Conservation (phyloP, 2,329 filamentous ascomycete species). For the Cercospora sojina region DNA sequence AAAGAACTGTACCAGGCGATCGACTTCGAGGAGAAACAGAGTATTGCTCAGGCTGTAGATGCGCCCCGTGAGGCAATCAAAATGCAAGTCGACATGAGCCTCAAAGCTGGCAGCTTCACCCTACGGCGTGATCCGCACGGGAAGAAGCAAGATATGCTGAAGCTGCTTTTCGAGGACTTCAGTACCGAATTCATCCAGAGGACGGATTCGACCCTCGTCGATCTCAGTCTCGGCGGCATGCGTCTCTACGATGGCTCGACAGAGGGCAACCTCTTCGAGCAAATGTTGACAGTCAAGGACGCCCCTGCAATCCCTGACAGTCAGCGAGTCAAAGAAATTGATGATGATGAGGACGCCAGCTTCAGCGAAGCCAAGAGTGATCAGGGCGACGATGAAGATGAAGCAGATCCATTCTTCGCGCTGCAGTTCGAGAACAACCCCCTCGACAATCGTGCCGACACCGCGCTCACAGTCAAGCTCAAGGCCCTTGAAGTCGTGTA, state of each 20-base stretch:
- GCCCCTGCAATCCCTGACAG: conserved; percentile 60
- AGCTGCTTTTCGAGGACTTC: conserved; percentile 91
- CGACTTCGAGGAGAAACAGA: conserved; percentile 96
- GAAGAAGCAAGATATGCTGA: conserved; percentile 76
- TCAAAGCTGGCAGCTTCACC: conserved; percentile 96
- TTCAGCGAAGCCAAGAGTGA: conserved; percentile 45
- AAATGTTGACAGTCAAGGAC: conserved; percentile 95
- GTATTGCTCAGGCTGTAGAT: conserved; percentile 82
- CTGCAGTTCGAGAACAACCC: conserved; percentile 94
- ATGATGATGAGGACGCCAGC: conserved; percentile 48
- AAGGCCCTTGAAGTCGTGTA: conserved; percentile 97
- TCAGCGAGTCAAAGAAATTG: conserved; percentile 49
- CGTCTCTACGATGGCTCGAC: conserved; percentile 96
- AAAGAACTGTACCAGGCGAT: conserved; percentile 97
- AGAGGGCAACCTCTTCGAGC: conserved; percentile 82
- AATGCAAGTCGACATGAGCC: conserved; percentile 83
- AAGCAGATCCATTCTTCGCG: conserved; percentile 81
- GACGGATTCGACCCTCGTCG: conserved; percentile 84
- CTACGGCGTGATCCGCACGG: conserved; percentile 80
- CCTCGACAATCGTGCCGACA: conserved; percentile 85
- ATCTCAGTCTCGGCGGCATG: conserved; percentile 87
- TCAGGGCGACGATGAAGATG: conserved; percentile 47
- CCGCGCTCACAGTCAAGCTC: conserved; percentile 83
- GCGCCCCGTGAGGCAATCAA: conserved; percentile 88
- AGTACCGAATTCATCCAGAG: conserved; percentile 85